Evolutionary conservation across 2,329 filamentous ascomycete genomes (phyloP).

Genomic region (Diplodia corticola): DNA sequence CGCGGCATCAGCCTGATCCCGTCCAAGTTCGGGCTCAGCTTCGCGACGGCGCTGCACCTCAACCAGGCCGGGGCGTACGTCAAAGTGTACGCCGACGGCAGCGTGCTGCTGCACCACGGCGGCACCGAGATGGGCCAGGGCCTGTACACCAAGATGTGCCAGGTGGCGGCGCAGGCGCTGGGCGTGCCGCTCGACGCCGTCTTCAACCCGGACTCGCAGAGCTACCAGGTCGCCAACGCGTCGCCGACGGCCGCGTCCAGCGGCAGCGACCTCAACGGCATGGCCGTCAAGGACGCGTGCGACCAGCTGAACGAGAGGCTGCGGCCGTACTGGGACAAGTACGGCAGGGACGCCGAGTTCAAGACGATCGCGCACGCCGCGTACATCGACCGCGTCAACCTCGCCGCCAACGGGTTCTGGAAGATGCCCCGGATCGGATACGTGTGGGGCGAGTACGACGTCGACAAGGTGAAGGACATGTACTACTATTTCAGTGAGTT

Average conservation of each 20-base stretch:
- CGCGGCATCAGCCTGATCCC: conserved; percentile 81
- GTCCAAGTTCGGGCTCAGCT: conserved; percentile 96
- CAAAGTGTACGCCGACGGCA: conserved; percentile 94
- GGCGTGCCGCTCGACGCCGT: conserved; percentile 78
- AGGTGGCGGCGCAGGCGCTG: conserved; percentile 88
- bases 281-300: conserved; percentile 90
- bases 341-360: conserved; percentile 75
- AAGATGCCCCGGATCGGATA: conserved; percentile 96
- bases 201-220: conserved; percentile 83
- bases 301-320: conserved; percentile 84
- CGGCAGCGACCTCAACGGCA: conserved; percentile 91
- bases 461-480: conserved; percentile 59
- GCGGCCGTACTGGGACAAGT: conserved; percentile 77
- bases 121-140: conserved; percentile 98
- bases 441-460: conserved; percentile 64
- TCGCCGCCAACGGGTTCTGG: conserved; percentile 94
- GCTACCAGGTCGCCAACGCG: conserved; percentile 85
- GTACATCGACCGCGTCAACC: conserved; percentile 92
- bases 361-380: conserved; percentile 83
- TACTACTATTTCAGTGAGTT: conserved; percentile 88
- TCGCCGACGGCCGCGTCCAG: conserved; percentile 91
- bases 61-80: conserved; percentile 93
- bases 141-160: conserved; percentile 92
- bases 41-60: conserved; percentile 81
- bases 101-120: conserved; percentile 86